A percentile compares a stretch with the other conserved stretches of the same genome.
Evolutionary conservation across 768 basidiomycete species (phyloP).

Genomic region (Psilocybe cyanescens): DNA sequence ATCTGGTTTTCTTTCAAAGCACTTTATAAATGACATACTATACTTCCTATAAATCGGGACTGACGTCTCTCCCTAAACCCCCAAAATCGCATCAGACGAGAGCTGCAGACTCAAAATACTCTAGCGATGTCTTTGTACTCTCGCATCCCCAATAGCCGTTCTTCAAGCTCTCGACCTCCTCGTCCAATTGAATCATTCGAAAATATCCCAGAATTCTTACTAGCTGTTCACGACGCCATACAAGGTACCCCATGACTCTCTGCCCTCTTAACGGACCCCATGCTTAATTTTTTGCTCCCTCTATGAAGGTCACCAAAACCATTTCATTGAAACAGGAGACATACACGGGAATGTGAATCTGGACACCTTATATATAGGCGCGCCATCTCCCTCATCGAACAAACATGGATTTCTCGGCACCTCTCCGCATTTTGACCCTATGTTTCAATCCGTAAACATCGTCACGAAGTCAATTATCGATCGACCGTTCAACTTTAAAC

Average conservation of each 20-base stretch:
- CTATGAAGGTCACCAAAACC: not conserved
- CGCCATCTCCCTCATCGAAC: not conserved
- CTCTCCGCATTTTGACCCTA: not conserved
- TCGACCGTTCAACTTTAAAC: not conserved
- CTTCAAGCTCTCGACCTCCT: not conserved
- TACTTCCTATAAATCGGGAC: too few relatives aligned
- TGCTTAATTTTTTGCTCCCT: too few relatives aligned
- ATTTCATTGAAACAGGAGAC: not conserved
- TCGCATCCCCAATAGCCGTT: not conserved
- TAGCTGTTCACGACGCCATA: conserved; percentile 5
- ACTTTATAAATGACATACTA: too few relatives aligned
- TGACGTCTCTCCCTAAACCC: too few relatives aligned
- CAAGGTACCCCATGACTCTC: not conserved
- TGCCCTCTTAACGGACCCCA: not conserved
- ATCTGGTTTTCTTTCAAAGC: too few relatives aligned
- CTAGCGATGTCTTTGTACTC: not conserved
- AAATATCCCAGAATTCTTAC: conserved; percentile 1
- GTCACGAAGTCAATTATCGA: not conserved
- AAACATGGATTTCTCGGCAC: not conserved
- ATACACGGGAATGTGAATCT: conserved; percentile 2
- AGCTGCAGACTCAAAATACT: too few relatives aligned
- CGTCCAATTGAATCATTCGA: conserved; percentile 4
- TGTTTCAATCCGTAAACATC: conserved; percentile 6
- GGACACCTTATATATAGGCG: not conserved
- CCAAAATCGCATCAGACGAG: too few relatives aligned